Percentiles rank a stretch among this genome's conserved stretches.
phyloP scores from a whole-genome alignment of 208 protist species.

The Herpetomonas samuelpessoai region DNA sequence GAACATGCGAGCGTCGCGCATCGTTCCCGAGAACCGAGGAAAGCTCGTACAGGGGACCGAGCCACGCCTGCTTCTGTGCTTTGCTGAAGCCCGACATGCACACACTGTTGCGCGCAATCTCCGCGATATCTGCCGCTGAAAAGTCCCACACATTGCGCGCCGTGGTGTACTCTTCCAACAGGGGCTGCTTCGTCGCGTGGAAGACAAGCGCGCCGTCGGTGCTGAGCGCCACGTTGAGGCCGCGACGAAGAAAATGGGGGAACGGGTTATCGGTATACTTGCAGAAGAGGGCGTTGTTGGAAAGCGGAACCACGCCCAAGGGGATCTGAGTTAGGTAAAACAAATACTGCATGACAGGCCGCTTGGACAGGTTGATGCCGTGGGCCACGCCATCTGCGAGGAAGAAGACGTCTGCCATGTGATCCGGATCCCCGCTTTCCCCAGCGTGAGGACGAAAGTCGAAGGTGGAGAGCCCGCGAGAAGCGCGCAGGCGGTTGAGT shows the following conservation, averaged over 20 bases:
- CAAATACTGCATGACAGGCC: conserved; percentile 96
- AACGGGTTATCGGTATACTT: conserved; percentile 96
- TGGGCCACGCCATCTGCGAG: conserved; percentile 93
- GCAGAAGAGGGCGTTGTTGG: conserved; percentile 98
- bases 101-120: conserved; percentile 82
- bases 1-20: conserved; percentile 90
- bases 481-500: conserved; percentile 93
- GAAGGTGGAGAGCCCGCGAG: conserved; percentile 91
- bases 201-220: conserved; percentile 95
- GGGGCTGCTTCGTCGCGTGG: conserved; percentile 94
- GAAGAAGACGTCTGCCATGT: conserved; percentile 86
- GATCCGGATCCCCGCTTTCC: conserved; percentile 91
- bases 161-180: conserved; percentile 91
- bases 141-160: conserved; percentile 85
- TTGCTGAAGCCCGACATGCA: conserved; percentile 73
- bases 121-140: conserved; percentile 74
- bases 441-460: conserved; percentile 96
- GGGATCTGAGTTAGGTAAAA: conserved; percentile 98
- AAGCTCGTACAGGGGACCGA: conserved; percentile 64
- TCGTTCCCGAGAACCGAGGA: conserved; percentile 85
- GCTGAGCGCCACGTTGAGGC: conserved; percentile 96
- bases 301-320: conserved; percentile 96
- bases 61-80: conserved; percentile 57
- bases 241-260: conserved; percentile 89
- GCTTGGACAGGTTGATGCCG: conserved; percentile 94